phyloP scores from a whole-genome alignment of 2,329 filamentous ascomycete genomes.

The Penicillium freii region DNA sequence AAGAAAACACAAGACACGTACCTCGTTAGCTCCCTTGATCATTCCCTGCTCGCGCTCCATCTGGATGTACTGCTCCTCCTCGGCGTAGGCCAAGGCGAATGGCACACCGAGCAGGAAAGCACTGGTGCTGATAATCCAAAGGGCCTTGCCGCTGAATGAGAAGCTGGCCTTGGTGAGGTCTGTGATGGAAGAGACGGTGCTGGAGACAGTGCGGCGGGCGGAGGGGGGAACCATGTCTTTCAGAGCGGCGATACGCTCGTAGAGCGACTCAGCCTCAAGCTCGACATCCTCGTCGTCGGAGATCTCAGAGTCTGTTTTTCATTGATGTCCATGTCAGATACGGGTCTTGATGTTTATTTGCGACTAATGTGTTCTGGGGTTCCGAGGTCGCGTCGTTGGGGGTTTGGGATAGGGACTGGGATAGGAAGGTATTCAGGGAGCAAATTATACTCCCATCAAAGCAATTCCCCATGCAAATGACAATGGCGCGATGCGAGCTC shows the following conservation, averaged over 20 bases:
- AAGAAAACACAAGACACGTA: slow-evolving; percentile 38
- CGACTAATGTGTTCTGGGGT: slow-evolving; percentile 4
- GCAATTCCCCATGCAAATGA: neutral
- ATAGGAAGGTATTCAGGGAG: neutral
- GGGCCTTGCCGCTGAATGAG: slow-evolving; percentile 73
- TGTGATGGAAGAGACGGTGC: slow-evolving; percentile 51
- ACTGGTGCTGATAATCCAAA: slow-evolving; percentile 89
- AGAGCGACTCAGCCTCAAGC: slow-evolving; percentile 58
- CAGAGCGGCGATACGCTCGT: slow-evolving; percentile 69
- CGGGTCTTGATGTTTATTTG: slow-evolving; percentile 10
- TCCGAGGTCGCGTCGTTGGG: slow-evolving; percentile 8
- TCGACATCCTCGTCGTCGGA: slow-evolving; percentile 72
- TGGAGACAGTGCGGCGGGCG: slow-evolving; percentile 66
- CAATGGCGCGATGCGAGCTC: slow-evolving; percentile 6
- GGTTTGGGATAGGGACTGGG: neutral
- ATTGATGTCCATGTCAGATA: slow-evolving; percentile 17
- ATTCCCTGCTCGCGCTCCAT: slow-evolving; percentile 98
- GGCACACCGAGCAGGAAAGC: slow-evolving; percentile 88
- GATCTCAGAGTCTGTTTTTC: slow-evolving; percentile 69
- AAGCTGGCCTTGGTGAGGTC: slow-evolving; percentile 47
- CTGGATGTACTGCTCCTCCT: slow-evolving; percentile 95
- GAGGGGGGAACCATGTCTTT: slow-evolving; percentile 74
- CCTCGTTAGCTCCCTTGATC: slow-evolving; percentile 86
- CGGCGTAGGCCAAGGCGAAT: slow-evolving; percentile 86
- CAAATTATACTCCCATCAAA: neutral